Evolutionary conservation across 164 flowering plant genomes (phyloP), one percentile per base, ranked within the genome.

Genomic region (Chimonanthus salicifolius): DNA sequence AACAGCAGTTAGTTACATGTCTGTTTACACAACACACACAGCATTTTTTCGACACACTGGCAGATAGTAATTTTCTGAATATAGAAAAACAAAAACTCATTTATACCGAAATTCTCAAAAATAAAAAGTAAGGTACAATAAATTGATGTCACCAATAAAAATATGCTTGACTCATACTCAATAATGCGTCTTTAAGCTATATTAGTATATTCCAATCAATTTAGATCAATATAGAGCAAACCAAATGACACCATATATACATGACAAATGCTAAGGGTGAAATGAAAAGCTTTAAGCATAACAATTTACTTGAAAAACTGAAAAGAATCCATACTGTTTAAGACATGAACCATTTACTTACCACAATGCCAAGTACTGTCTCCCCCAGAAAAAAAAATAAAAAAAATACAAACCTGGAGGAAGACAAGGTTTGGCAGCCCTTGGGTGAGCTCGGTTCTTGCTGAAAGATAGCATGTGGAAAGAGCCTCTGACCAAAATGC

Each of bases 391-490:
- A 3, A n/a, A 74, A 7, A 3, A n/a, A 47, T 3, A n/a, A 74
- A 7, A 3, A 6, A 6, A 21, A 68, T 58, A 7, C 68, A 13
- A 54, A 78, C 84, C 82, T 79, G 73, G 45, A 72, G 76, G 74
- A 51, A 73, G 47, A 75, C 71, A 72, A 76, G 82, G 69, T 82
- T 78, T 78, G 48, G 44, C 75, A 54, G 74, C 66, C 72, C 84
- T 79, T 6, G 80, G 70, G 67, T 76, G 81, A 74, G 70, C 49
- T 74, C 81, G 76, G 49, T 45, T 74, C 71, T 78, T 74, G 74
- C 68, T 48, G 67, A 69, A 49, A 70, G 77, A 68, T 60, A 79
- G 76, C 82, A 82, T 82, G 77, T 68, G 80, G 68, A 71, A 58
- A 54, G 16, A 13, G 5, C 60, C 60, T 10, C 60, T n/a, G 16